Evolutionary conservation across 1,284 basidiomycete species (phyloP), one percentile per base, ranked within the genome.

Genomic region (Sparassis latifolia): DNA sequence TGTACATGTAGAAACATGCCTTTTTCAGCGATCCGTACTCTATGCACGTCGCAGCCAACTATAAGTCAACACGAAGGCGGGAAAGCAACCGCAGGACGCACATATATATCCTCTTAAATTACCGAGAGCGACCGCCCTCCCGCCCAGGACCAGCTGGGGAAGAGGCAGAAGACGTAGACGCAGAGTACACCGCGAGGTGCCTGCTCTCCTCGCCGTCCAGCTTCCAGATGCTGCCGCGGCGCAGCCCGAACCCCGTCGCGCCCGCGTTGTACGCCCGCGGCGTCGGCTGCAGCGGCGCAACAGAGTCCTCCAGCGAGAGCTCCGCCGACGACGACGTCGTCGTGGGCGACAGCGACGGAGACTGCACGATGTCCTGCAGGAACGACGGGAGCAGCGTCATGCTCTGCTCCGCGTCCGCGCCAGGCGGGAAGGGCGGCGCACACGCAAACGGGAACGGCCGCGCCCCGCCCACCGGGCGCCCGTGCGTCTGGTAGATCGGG

Each of bases 321-420:
- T 85, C 84, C 4, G 80, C 78, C 2, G 80, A 83, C 1, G 81
- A 80, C 3, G 79, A 74, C 28, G 80, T 81, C 2, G 61, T 57
- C 37, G 81, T 71, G 3, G 83, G 74, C 10, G 82, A 84, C 45
- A 78, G 70, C 3, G 81, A 76, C 10, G 82, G 80, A 1, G 81
- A 78, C 60, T 80, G 78, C 12, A 86, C 76, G 35, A 87, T 82
- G 53, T 87, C 82, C 60, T 85, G 82, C 52, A 89, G 65, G 70
- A 86, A 88, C 3, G 84, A 79, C 2, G 86, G 86, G 10, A 89
- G 71, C 38, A 87, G 71, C 12, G 75, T 78, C 37, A 62, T 42
- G 45, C 48, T 47, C 46, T 56, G 44, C 28, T 53, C 55, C 33
- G 64, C 65, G 3, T 72, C 75, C 3, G 76, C 72, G 7, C 55